Base-by-base conservation (phyloP, 331 rosid genomes). In the Cydonia oblonga region DNA sequence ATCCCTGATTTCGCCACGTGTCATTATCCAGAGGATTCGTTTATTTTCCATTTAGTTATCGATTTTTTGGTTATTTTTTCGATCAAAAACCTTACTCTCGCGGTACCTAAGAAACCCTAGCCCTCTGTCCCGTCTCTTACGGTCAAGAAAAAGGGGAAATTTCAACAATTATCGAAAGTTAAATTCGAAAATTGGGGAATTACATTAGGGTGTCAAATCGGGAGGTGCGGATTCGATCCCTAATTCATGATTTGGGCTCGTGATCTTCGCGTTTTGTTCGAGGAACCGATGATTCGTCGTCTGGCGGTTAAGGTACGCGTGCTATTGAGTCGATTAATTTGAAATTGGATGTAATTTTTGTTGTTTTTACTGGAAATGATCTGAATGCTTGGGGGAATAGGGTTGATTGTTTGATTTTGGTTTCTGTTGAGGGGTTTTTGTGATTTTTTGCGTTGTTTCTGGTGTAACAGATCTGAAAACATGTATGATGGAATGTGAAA, bases 401-500 rank as follows among this genome's bases (percentile, higher is more conserved):
- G 81, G 70, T 52, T 77, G 90, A 78, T 84, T 72, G 54, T 11
- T 79, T 77, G 49, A 62, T 46, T 71, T 51, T 78, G 58, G 6
- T 32, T 59, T 30, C 71, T 63, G 75, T 24, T 23, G 74, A 54
- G 76, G 59, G 74, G 44, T 70, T 29, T 69, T 68, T 46, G 71
- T 71, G 75, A 69, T 69, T 81, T 83, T 71, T 61, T 71, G 71
- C 70, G 56, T 32, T 75, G 80, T 59, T 71, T 72, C 79, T 62
- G 82, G 82, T 77, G 66, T 75, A 38, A 71, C 97, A 91, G 98
- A 93, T 93, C 96, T 90, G 86, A 44, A 75, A 76, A 76, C 72
- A 67, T 85, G 87, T 77, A 82, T 68, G 86, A 85, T 90, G 96
- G 90, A 78, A 89, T 86, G 90, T 88, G 90, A 87, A 78, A 87